Conservation (phyloP, 148 eudicot species). For the Dysphania ambrosioides region DNA sequence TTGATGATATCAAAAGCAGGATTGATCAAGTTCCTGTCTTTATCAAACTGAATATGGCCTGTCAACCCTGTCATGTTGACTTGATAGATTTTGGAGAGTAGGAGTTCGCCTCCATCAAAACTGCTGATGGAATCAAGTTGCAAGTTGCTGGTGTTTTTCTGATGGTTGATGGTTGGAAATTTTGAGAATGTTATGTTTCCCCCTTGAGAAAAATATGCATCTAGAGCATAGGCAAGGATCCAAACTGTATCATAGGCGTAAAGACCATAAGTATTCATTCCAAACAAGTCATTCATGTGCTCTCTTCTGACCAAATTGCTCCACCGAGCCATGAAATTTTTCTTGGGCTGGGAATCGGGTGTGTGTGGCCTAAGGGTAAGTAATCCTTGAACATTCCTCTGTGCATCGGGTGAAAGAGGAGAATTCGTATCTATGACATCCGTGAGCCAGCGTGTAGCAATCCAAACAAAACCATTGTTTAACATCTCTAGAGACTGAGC, state of each 20-base stretch:
- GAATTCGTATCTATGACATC: conserved; percentile 45
- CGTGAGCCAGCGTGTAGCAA: conserved; percentile 67
- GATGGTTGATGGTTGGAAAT: conserved; percentile 29
- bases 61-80: conserved; percentile 53
- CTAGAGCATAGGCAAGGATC: conserved; percentile 65
- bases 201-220: conserved; percentile 50
- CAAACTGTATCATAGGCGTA: conserved; percentile 84
- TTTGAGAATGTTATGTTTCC: conserved; percentile 60
- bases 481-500: conserved; percentile 59
- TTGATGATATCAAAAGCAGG: conserved; percentile 73
- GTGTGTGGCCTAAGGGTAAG: conserved; percentile 50
- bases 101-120: conserved; percentile 56
- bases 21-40: conserved; percentile 32
- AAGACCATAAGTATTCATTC: conserved; percentile 52
- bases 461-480: conserved; percentile 61
- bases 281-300: conserved; percentile 30
- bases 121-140: conserved; percentile 52
- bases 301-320: conserved; percentile 33
- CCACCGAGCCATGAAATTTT: conserved; percentile 48
- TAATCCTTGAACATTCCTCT: conserved; percentile 46
- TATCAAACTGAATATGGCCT: conserved; percentile 46
- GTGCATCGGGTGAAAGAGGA: conserved; percentile 32
- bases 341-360: conserved; percentile 45
- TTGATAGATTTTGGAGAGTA: conserved; percentile 44
- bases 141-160: conserved; percentile 28